phyloP scores from a whole-genome alignment of 2,329 filamentous ascomycete species.

The Sclerotinia borealis region DNA sequence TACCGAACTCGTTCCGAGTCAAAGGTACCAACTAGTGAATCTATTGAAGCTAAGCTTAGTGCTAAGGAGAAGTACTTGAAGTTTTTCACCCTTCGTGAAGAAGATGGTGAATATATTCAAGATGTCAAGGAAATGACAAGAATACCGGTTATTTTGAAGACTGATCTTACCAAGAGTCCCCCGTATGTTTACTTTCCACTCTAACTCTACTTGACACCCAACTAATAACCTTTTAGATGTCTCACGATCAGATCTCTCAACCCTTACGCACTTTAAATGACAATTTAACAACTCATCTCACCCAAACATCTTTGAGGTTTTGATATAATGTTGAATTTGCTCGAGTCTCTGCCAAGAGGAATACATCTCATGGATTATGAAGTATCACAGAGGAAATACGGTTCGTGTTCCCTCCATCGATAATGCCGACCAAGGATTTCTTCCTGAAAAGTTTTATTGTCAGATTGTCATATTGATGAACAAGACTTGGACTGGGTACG shows the following conservation, averaged over 20 bases:
- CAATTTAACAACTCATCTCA: not conserved
- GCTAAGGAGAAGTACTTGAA: slow-evolving; percentile 97
- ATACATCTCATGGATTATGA: not conserved
- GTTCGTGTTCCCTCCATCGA: not conserved
- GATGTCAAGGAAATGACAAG: slow-evolving; percentile 97
- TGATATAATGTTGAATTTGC: not conserved
- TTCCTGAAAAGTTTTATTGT: not conserved
- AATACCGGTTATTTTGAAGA: slow-evolving; percentile 97
- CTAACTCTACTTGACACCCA: not conserved
- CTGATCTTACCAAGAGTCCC: slow-evolving; percentile 96
- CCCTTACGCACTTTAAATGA: slow-evolving; percentile 53
- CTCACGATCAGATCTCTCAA: slow-evolving; percentile 79
- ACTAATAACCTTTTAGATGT: slow-evolving; percentile 54
- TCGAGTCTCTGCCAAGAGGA: slow-evolving; percentile 13
- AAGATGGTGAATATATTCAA: slow-evolving; percentile 93
- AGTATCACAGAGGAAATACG: not conserved
- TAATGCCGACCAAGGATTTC: not conserved
- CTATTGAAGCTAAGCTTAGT: slow-evolving; percentile 70
- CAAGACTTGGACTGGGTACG: not conserved
- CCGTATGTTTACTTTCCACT: slow-evolving; percentile 65
- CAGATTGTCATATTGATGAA: slow-evolving; percentile 9
- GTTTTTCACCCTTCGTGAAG: slow-evolving; percentile 82
- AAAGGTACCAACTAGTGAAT: slow-evolving; percentile 72
- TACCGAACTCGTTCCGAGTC: slow-evolving; percentile 91
- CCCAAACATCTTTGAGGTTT: slow-evolving; percentile 4